Evolutionary conservation across 768 basidiomycete genomes (phyloP).

Genomic region (Krasilnikovozyma curviuscula): DNA sequence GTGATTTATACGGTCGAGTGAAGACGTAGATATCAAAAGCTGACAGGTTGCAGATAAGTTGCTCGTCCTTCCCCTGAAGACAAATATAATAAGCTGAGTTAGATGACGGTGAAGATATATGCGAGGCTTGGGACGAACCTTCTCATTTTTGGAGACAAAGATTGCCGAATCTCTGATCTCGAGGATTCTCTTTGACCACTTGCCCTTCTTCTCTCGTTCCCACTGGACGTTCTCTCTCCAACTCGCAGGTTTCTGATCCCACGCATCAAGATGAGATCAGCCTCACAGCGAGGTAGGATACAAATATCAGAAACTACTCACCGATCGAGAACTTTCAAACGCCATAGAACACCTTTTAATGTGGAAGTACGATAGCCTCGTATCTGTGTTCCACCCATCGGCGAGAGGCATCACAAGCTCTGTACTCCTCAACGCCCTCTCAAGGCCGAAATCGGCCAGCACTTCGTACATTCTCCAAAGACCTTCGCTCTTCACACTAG

Average conservation of each 20-base stretch:
- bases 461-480: constrained; percentile 90
- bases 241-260: too few species aligned
- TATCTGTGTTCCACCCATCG: constrained; percentile 73
- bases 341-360: constrained; percentile 1
- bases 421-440: constrained; percentile 77
- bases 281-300: constrained; percentile 24
- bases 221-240: constrained; percentile 66
- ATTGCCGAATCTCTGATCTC: constrained; percentile 67
- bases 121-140: constrained; percentile 33
- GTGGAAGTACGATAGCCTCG: constrained; percentile 29
- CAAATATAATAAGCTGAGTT: neutral
- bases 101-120: neutral
- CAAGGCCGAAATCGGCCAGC: constrained; percentile 80
- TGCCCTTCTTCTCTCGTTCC: constrained; percentile 64
- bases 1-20: constrained; percentile 54
- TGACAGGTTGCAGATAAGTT: constrained; percentile 59
- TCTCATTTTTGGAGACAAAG: constrained; percentile 76
- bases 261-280: too few species aligned
- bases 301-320: constrained; percentile 32
- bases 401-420: constrained; percentile 63
- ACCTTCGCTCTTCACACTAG: constrained; percentile 34
- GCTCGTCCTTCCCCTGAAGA: constrained; percentile 61
- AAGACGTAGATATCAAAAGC: constrained; percentile 76
- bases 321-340: constrained; percentile 19
- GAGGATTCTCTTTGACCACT: constrained; percentile 88